These are phyloP conservation scores for Laguncularia racemosa DNA, from an alignment of 345 rosid species.

Conservation along the genomic window DNA sequence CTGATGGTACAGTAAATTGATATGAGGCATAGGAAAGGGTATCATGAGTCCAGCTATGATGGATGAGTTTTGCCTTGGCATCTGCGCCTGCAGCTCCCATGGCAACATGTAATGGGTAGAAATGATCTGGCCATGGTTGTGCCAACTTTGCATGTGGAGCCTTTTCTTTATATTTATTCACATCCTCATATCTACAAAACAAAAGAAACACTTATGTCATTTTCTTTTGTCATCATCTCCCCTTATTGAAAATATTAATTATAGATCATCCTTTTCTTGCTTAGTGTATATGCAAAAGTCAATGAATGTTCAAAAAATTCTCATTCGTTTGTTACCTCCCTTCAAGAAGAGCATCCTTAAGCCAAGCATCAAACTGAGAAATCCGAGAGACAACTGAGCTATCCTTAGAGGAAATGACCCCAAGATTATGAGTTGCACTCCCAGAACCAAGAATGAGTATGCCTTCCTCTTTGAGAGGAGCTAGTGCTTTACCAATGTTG, in stretches of 20 bases:
- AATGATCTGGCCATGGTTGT: conserved; percentile 86
- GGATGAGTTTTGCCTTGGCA: conserved; percentile 62
- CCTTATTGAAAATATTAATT: neutral
- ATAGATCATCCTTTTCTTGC: neutral
- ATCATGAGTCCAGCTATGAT: conserved; percentile 69
- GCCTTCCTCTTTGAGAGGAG: conserved; percentile 77
- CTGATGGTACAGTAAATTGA: conserved; percentile 33
- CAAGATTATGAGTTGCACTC: conserved; percentile 65
- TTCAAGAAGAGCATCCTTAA: conserved; percentile 59
- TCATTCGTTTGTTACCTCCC: conserved; percentile 46
- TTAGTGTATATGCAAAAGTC: neutral
- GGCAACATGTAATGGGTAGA: conserved; percentile 85
- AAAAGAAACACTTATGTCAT: neutral
- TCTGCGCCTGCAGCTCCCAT: conserved; percentile 78
- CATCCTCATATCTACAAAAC: conserved; percentile 55
- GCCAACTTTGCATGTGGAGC: conserved; percentile 68
- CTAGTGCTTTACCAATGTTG: conserved; percentile 82
- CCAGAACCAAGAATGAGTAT: conserved; percentile 86
- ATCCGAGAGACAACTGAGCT: conserved; percentile 53
- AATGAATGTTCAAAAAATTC: neutral
- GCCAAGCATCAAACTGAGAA: conserved; percentile 67
- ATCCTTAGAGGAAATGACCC: conserved; percentile 19
- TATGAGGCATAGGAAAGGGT: conserved; percentile 77
- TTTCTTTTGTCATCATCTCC: no score
- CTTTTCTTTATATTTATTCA: conserved; percentile 52